Base-by-base conservation (phyloP, 257 asterid genomes). In the Nyctanthes arbortristis region DNA sequence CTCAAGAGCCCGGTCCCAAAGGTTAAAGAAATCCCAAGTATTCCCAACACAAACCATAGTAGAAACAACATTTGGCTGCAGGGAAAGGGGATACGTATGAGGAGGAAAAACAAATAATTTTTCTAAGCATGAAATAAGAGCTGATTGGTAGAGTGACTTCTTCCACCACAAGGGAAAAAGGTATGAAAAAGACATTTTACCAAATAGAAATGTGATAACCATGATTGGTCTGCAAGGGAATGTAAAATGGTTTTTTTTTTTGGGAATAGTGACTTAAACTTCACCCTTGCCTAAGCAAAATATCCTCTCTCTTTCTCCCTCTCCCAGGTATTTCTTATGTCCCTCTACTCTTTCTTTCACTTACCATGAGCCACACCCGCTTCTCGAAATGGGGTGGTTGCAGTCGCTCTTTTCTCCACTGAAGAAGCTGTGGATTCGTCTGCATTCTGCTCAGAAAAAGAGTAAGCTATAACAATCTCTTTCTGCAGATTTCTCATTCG, bases 341-440 rank as follows among this genome's bases (percentile, higher is more conserved):
- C 70, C 61, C 10, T 52, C 59, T 72, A 73, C 39, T 28, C 30
- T n/a, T 49, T 57, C 29, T 45, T 70, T 28, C 76, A 79, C 83
- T 83, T 68, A 76, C 76, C 75, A 82, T 79, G 87, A 71, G 64
- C 73, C 65, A 70, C 70, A 40, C 81, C 66, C 39, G 43, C 76
- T 72, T 73, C 59, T 70, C 28, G 58, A 39, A 71, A 83, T 84
- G 88, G 84, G 84, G 65, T 84, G 86, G 86, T 81, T 84, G 52
- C 86, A 71, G 43, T 84, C 86, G 75, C 80, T 84, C 69, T 76
- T 84, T 78, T 84, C 88, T 80, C 86, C 86, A 58, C 36, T 84
- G 73, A 80, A 78, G 82, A 84, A 78, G 70, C 64, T 84, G 16
- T 84, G 82, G 88, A 22, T 81, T 78, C 86, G 84, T 33, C 75